These are phyloP conservation scores for Silene vulgaris DNA, from an alignment of 179 eudicot genomes.

Conservation along the genomic window DNA sequence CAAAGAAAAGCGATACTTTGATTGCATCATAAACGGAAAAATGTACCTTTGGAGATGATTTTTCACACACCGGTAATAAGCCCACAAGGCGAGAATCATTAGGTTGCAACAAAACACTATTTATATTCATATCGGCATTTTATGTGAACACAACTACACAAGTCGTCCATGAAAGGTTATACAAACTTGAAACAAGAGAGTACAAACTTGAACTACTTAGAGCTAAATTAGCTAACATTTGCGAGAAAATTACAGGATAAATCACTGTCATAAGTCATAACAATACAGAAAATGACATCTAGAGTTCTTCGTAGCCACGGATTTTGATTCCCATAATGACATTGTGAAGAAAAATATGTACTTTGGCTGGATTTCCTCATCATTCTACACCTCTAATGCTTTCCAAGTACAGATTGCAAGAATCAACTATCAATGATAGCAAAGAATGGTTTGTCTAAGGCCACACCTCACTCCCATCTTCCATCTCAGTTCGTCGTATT, in stretches of 20 bases:
- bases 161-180: too few species aligned
- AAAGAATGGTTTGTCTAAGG: conserved; percentile 9
- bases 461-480: conserved; percentile 7
- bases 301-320: conserved; percentile 3
- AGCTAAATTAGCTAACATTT: background rate
- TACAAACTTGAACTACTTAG: background rate
- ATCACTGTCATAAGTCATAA: background rate
- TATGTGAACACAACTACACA: too few species aligned
- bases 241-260: background rate
- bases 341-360: conserved; percentile 1
- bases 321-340: background rate
- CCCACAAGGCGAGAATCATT: too few species aligned
- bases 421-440: conserved; percentile 13
- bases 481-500: background rate
- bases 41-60: too few species aligned
- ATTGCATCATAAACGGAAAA: too few species aligned
- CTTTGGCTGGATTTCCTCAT: background rate
- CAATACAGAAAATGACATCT: background rate
- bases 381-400: background rate
- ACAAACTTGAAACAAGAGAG: too few species aligned
- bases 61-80: too few species aligned
- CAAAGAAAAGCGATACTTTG: too few species aligned
- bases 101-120: too few species aligned
- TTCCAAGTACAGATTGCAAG: conserved; percentile 2
- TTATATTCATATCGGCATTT: too few species aligned